These are phyloP conservation scores for Coleophoma eucalyptorum DNA, from an alignment of 2,329 filamentous ascomycete species.

Conservation along the genomic window DNA sequence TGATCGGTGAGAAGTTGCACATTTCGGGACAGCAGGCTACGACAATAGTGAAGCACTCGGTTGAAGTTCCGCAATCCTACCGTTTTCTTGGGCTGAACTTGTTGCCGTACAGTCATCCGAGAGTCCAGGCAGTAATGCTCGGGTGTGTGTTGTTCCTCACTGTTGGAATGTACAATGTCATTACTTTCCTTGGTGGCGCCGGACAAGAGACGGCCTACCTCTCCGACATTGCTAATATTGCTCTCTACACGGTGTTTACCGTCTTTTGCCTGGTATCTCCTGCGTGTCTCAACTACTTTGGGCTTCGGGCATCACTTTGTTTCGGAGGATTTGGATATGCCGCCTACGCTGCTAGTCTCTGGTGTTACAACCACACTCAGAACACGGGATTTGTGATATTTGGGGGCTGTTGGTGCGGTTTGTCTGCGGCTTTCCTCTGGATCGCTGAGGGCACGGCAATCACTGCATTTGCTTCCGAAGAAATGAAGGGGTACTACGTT, in stretches of 20 bases:
- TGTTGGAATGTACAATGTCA: conserved; percentile 57
- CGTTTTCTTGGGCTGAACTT: not conserved
- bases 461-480: conserved; percentile 82
- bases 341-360: conserved; percentile 66
- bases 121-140: not conserved
- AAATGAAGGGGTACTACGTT: conserved; percentile 81
- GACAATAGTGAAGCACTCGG: too few species aligned
- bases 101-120: not conserved
- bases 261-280: conserved; percentile 65
- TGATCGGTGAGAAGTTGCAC: too few species aligned
- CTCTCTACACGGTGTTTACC: conserved; percentile 44
- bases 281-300: conserved; percentile 71
- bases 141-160: not conserved
- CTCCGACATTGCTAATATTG: conserved; percentile 45
- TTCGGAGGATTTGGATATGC: conserved; percentile 73
- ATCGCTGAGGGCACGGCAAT: conserved; percentile 78
- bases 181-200: conserved; percentile 58
- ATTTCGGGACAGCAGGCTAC: too few species aligned
- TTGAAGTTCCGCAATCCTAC: not conserved
- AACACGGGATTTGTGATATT: conserved; percentile 64
- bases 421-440: conserved; percentile 77
- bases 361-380: conserved; percentile 28
- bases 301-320: conserved; percentile 61
- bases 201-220: conserved; percentile 45
- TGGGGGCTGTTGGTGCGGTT: conserved; percentile 67